Percentiles rank a stretch among this genome's conserved stretches.
These are phyloP conservation scores for Exophiala lecanii-corni DNA, from an alignment of 2,329 filamentous ascomycete species.

Conservation along the genomic window DNA sequence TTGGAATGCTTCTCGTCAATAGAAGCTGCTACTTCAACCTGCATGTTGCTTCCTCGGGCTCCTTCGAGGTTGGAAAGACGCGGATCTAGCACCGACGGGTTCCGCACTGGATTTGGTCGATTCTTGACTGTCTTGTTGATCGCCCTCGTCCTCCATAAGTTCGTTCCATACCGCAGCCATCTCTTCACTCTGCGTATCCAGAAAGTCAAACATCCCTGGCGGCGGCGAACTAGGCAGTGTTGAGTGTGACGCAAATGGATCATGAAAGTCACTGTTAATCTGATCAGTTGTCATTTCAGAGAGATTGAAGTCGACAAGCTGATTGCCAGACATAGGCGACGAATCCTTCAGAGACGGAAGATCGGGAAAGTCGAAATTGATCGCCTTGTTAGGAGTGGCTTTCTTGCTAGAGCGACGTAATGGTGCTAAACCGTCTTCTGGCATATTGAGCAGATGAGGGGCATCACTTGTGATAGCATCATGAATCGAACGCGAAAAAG, in stretches of 20 bases:
- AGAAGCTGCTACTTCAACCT: too few species aligned
- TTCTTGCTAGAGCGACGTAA: slow-evolving; percentile 37
- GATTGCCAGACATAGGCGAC: slow-evolving; percentile 21
- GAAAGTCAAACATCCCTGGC: slow-evolving; percentile 27
- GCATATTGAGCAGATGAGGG: slow-evolving; percentile 5
- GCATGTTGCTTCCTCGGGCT: slow-evolving; percentile 15
- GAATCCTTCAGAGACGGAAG: slow-evolving; percentile 30
- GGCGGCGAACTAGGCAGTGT: slow-evolving; percentile 45
- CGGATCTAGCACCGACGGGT: too few species aligned
- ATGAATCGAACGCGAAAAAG: slow-evolving; percentile 25
- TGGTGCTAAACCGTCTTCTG: slow-evolving; percentile 7
- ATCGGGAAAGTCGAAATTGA: slow-evolving; percentile 35
- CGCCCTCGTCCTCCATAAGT: slow-evolving; percentile 9
- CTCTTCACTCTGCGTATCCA: slow-evolving; percentile 19
- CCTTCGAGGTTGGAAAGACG: slow-evolving; percentile 8
- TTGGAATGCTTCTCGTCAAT: too few species aligned
- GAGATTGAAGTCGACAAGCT: slow-evolving; percentile 18
- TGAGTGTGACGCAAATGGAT: slow-evolving; percentile 42
- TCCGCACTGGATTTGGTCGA: slow-evolving; percentile 5
- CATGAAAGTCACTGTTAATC: slow-evolving; percentile 32
- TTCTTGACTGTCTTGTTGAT: slow-evolving; percentile 1
- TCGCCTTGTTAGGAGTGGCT: slow-evolving; percentile 38
- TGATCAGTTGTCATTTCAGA: slow-evolving; percentile 25
- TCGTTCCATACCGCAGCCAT: slow-evolving; percentile 17
- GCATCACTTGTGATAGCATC: slow-evolving; percentile 20